phyloP scores from a whole-genome alignment of 108 stramenopile genomes.

The Cyclotella baltica region DNA sequence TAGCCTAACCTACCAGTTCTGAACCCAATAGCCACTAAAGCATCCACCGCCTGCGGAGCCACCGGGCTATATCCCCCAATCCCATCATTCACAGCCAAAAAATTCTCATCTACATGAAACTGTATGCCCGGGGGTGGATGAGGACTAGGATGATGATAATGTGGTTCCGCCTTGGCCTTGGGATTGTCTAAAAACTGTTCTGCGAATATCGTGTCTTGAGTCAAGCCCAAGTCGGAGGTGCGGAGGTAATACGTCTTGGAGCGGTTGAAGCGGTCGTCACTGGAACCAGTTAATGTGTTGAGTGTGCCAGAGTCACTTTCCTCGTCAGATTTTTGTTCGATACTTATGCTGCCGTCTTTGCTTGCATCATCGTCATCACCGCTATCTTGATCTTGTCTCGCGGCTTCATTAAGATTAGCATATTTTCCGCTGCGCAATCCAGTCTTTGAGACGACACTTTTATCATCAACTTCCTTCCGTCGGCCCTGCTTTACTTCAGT shows the following conservation, averaged over 20 bases:
- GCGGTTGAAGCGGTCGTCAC: constrained; percentile 28
- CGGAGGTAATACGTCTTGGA: constrained; percentile 42
- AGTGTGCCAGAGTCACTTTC: constrained; percentile 2
- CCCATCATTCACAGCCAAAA: constrained; percentile 47
- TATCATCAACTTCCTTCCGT: background rate
- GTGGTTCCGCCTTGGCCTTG: constrained; percentile 40
- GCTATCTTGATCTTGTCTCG: background rate
- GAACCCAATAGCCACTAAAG: constrained; percentile 45
- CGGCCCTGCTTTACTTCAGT: constrained; percentile 22
- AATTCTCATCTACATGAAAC: constrained; percentile 55
- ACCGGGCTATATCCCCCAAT: constrained; percentile 44
- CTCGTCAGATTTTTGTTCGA: background rate
- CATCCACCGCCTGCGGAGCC: constrained; percentile 59
- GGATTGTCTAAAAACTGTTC: constrained; percentile 48
- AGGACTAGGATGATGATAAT: constrained; percentile 54
- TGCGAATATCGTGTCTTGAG: constrained; percentile 46
- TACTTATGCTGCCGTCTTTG: background rate
- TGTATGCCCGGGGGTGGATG: constrained; percentile 49
- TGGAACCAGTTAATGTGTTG: background rate
- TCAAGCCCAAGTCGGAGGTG: constrained; percentile 51
- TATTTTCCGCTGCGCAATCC: constrained; percentile 38
- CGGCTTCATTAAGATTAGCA: constrained; percentile 25
- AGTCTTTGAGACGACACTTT: constrained; percentile 18
- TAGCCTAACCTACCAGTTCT: background rate
- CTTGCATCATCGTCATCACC: constrained; percentile 12